phyloP scores from a whole-genome alignment of 371 early-diverging fungal genomes.

The Mucor saturninus region DNA sequence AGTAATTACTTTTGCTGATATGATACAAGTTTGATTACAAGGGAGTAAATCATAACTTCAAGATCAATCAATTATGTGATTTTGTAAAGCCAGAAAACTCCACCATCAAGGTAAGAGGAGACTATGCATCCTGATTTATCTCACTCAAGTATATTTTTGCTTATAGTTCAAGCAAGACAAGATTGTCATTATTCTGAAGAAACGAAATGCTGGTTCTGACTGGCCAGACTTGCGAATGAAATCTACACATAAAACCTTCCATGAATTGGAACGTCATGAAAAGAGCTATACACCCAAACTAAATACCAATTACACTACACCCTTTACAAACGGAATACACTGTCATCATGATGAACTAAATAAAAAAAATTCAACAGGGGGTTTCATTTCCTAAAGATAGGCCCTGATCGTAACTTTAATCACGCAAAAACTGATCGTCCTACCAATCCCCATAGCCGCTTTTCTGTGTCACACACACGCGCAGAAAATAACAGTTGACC shows the following conservation, averaged over 20 bases:
- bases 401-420: too few relatives aligned
- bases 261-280: slow-evolving; percentile 9
- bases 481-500: too few relatives aligned
- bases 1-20: too few relatives aligned
- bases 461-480: too few relatives aligned
- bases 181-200: slow-evolving; percentile 6
- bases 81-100: slow-evolving; percentile 2
- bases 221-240: slow-evolving; percentile 21
- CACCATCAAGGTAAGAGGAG: slow-evolving; percentile 1
- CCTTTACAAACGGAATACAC: too few relatives aligned
- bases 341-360: too few relatives aligned
- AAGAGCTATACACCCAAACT: neutral
- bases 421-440: too few relatives aligned
- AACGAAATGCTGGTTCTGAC: neutral
- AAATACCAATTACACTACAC: too few relatives aligned
- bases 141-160: neutral
- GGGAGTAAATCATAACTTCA: slow-evolving; percentile 17
- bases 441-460: too few relatives aligned
- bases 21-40: slow-evolving; percentile 6
- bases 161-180: slow-evolving; percentile 18
- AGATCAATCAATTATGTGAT: slow-evolving; percentile 17
- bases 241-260: slow-evolving; percentile 10
- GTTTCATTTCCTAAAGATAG: too few relatives aligned
- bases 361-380: too few relatives aligned
- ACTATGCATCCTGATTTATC: neutral